Conservation (phyloP, 2,329 filamentous ascomycete species). For the Diaporthe citri region DNA sequence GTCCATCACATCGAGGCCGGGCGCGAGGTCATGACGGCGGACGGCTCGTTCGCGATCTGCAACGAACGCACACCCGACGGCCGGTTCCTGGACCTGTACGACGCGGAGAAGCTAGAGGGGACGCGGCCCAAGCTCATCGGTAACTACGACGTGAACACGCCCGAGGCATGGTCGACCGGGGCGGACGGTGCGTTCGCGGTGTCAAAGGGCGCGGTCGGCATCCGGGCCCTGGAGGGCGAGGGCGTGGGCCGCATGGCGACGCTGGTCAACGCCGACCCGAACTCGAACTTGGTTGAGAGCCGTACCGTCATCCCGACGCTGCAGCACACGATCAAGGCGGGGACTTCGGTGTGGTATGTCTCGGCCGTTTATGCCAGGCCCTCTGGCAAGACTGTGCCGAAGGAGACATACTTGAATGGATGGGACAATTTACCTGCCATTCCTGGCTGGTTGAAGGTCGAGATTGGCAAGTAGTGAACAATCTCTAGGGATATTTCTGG, state of each 20-base stretch:
- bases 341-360: slow-evolving; percentile 74
- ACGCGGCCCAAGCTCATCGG: slow-evolving; percentile 69
- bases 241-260: slow-evolving; percentile 66
- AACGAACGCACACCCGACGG: slow-evolving; percentile 63
- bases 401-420: slow-evolving; percentile 65
- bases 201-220: slow-evolving; percentile 68
- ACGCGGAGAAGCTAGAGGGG: slow-evolving; percentile 59
- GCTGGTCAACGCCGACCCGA: slow-evolving; percentile 81
- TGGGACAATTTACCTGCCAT: slow-evolving; percentile 72
- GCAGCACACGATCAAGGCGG: slow-evolving; percentile 70
- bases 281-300: slow-evolving; percentile 81
- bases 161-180: slow-evolving; percentile 66
- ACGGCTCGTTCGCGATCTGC: slow-evolving; percentile 80
- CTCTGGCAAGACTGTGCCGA: slow-evolving; percentile 63
- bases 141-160: slow-evolving; percentile 69
- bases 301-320: slow-evolving; percentile 79
- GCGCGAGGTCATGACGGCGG: slow-evolving; percentile 76
- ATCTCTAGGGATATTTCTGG: not conserved
- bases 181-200: slow-evolving; percentile 67
- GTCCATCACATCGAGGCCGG: slow-evolving; percentile 72
- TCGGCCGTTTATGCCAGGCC: slow-evolving; percentile 80
- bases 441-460: slow-evolving; percentile 70
- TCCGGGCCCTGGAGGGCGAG: slow-evolving; percentile 65
- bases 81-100: slow-evolving; percentile 64
- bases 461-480: slow-evolving; percentile 53